Conservation (phyloP, 2,329 filamentous ascomycete genomes). For the Orbilia blumenaviensis region DNA sequence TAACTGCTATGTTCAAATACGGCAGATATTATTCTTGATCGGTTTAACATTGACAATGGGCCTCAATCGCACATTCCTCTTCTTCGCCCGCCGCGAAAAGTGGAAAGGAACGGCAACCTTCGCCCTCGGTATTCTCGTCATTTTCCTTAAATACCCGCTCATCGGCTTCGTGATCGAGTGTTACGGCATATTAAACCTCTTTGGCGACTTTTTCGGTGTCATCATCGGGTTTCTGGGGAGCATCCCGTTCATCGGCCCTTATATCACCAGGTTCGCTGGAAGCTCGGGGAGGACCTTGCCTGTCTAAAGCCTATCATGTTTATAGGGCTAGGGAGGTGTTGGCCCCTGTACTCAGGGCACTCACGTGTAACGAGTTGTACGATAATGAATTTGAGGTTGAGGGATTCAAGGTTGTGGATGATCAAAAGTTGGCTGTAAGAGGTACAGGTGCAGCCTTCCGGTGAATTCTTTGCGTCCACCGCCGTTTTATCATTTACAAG, state of each 20-base stretch:
- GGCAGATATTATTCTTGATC: constrained; percentile 93
- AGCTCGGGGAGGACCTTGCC: constrained; percentile 57
- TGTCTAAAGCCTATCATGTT: constrained; percentile 5
- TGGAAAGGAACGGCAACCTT: constrained; percentile 91
- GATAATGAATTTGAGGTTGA: neutral
- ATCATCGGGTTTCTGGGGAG: constrained; percentile 87
- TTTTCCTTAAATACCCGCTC: constrained; percentile 88
- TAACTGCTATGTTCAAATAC: constrained; percentile 34
- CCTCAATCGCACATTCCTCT: constrained; percentile 84
- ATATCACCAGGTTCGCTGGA: constrained; percentile 79
- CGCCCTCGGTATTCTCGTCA: constrained; percentile 80
- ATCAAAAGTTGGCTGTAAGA: neutral
- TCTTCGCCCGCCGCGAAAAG: constrained; percentile 95
- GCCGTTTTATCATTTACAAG: neutral
- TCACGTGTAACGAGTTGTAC: neutral
- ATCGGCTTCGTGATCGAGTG: constrained; percentile 89
- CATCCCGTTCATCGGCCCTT: constrained; percentile 84
- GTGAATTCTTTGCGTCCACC: neutral
- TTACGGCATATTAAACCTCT: constrained; percentile 91
- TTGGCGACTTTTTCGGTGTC: constrained; percentile 95
- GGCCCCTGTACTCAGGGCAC: neutral
- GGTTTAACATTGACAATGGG: constrained; percentile 96
- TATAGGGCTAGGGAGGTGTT: too few species aligned
- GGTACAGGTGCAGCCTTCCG: neutral
- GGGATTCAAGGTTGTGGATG: neutral